Evolutionary conservation across 805 yeast species (phyloP), one percentile per base, ranked within the genome.

Genomic region (Candida krabiensis): DNA sequence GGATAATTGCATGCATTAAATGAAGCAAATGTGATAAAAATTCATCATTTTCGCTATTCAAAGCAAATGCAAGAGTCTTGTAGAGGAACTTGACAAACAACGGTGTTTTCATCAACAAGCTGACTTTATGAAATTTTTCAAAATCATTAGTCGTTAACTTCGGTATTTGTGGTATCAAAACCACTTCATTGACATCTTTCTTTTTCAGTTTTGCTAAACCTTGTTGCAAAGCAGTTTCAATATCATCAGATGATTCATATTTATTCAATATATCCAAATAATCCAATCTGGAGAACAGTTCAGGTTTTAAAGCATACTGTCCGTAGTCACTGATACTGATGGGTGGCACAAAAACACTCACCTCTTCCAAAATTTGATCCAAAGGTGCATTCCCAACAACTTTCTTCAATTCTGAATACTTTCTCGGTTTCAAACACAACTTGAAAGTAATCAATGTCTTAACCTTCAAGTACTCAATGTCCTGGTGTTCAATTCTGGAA

Each of bases 301-400:
- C 58, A 9, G 70, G 65, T 46, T 78, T 83, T 50, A 86, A 64
- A 17, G 75, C 63, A 56, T 82, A 86, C 31, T 73, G 72, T 16
- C 95, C 95, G 43, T 77, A 73, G 52, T 83, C 91, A 25, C 70
- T 70, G 28, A 81, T 60, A 3, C 86, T 86, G 15, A 71, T 68
- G 4, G 95, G 93, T 6, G 86, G 77, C 21, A 71, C 71, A 51
- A 70, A 86, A 4, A 61, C 70, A 1, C 87, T 71, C 19, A 80
- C 66, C 49, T 86, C 86, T 24, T 68, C 63, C 37, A 93, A 65
- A 3, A 65, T 62, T 3, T 56, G 59, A 45, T 78, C 84, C 68
- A 52, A 18, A 47, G 68, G 19, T 64, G 71, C 30, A 55, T 51
- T 13, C 41, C 47, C 46, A 54, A 61, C 47, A 12, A 30, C 23